Evolutionary conservation across 495 filamentous ascomycete species (phyloP), one percentile per base, ranked within the genome.

Genomic region (Neurospora tetraspora): DNA sequence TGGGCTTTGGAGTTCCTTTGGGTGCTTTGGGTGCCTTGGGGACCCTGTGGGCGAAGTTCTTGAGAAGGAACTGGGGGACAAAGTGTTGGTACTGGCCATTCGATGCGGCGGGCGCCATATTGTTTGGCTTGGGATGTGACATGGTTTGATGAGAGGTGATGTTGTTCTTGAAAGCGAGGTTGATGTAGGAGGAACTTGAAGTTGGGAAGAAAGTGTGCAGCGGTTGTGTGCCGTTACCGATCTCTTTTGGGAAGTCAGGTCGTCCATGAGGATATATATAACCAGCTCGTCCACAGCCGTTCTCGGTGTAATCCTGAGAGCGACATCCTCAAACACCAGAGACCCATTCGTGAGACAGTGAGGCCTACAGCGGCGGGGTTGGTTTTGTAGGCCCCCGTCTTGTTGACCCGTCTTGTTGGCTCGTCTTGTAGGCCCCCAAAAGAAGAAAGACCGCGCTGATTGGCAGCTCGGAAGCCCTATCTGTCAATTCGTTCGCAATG

Each of bases 41-140:
- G 69, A 65, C 53, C 53, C 27, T 65, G 69, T 78, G 76, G 18
- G 83, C 77, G 68, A 85, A 86, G 77, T 85, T 85, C 34, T 77
- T 73, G 9, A 86, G 80, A 39, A 86, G 79, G 70, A 85, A 86
- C 69, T 80, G 83, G 1, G 85, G 85, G 38, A 86, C 80, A 72
- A 83, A 86, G 72, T 86, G 85, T 61, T 86, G 85, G 73, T 86
- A 85, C 53, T 84, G 75, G 5, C 75, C 27, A n/a, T 34, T 43
- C 2, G 5, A 31, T 34, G 31, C 27, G 53, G 53, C 7, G 53
- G 53, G 53, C 12, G 23, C 14, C 14, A 18, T 34, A 12, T 4
- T 34, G 14, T 34, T 16, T 18, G 53, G 53, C 53, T 65, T 65
- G 53, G 27, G 27, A 18, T 34, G 6, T 65, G 53, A 34, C 31